These are phyloP conservation scores for Ceriops decandra DNA, from an alignment of 345 rosid genomes.

Conservation along the genomic window DNA sequence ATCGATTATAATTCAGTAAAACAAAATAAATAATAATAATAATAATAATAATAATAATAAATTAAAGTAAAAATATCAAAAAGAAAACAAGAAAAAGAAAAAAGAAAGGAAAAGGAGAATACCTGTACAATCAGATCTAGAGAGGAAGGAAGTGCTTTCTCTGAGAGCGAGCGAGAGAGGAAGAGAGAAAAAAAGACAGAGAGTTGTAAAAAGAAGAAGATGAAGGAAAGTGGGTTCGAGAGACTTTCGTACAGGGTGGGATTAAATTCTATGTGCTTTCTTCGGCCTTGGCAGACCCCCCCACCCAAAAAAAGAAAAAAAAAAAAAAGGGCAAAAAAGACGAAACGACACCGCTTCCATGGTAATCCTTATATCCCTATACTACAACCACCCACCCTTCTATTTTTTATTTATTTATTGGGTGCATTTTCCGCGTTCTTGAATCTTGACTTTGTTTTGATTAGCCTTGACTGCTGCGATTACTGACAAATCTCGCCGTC, in stretches of 20 bases:
- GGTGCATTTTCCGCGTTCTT: too few relatives aligned
- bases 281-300: neutral
- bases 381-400: too few relatives aligned
- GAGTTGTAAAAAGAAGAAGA: neutral
- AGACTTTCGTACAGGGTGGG: neutral
- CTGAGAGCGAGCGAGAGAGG: neutral
- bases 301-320: too few relatives aligned
- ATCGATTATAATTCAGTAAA: too few relatives aligned
- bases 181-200: constrained; percentile 14
- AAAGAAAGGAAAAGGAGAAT: neutral
- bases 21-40: neutral
- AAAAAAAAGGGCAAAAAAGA: too few relatives aligned
- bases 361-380: too few relatives aligned
- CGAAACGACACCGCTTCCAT: too few relatives aligned
- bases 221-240: neutral
- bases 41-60: neutral
- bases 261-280: constrained; percentile 21
- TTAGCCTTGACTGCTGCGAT: too few relatives aligned
- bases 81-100: neutral
- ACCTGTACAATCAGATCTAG: constrained; percentile 17
- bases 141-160: constrained; percentile 24
- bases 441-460: too few relatives aligned
- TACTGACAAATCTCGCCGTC: too few relatives aligned
- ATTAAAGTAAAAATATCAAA: neutral
- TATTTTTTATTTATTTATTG: too few relatives aligned